Conservation (phyloP, 2,329 filamentous ascomycete genomes). For the Fusarium fujikuroi region DNA sequence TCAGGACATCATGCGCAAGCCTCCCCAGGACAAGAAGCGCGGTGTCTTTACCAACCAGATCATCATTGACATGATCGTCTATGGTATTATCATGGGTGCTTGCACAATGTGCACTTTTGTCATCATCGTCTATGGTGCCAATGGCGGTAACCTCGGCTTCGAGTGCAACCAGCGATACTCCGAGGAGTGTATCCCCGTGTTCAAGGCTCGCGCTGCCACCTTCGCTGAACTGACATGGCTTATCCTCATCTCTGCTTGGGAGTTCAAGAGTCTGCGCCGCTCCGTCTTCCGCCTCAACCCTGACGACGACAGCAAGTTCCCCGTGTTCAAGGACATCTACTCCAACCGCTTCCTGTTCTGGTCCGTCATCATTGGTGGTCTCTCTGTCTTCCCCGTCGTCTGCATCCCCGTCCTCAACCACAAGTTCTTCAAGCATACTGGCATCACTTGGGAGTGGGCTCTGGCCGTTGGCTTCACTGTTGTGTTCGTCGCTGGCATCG, state of each 20-base stretch:
- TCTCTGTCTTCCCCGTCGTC: constrained; percentile 74
- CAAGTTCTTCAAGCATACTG: constrained; percentile 76
- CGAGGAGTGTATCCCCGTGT: constrained; percentile 68
- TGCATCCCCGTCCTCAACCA: constrained; percentile 79
- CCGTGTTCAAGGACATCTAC: constrained; percentile 72
- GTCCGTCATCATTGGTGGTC: constrained; percentile 68
- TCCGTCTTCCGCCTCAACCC: constrained; percentile 76
- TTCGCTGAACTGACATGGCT: constrained; percentile 80
- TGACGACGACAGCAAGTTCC: constrained; percentile 60
- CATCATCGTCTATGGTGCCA: constrained; percentile 69
- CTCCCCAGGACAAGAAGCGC: constrained; percentile 74
- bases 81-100: constrained; percentile 80
- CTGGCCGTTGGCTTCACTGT: constrained; percentile 72
- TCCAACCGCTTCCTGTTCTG: constrained; percentile 77
- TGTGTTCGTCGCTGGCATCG: constrained; percentile 74
- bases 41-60: constrained; percentile 84
- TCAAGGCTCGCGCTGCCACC: constrained; percentile 76
- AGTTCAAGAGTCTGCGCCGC: constrained; percentile 78
- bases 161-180: constrained; percentile 72
- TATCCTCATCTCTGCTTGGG: constrained; percentile 80
- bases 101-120: constrained; percentile 74
- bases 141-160: constrained; percentile 64
- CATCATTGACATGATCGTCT: constrained; percentile 81
- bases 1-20: constrained; percentile 80
- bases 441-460: constrained; percentile 81